Base-by-base conservation (phyloP, 2,329 filamentous ascomycete genomes). In the Aureobasidium uvarum region DNA sequence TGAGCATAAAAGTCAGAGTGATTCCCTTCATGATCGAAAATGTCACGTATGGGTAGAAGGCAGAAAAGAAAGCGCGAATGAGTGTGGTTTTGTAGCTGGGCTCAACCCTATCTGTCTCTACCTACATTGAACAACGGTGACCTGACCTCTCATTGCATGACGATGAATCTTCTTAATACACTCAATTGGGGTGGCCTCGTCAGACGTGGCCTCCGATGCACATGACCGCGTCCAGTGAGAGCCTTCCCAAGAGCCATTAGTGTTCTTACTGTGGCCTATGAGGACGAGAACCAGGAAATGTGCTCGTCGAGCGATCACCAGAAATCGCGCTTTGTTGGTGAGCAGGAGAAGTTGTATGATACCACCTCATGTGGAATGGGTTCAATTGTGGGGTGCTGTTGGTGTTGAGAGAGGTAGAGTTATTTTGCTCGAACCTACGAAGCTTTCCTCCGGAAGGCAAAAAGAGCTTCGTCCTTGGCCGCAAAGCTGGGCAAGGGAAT, bases 391-490 rank as follows among this genome's bases (percentile, higher is more conserved):
- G 38, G 25, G 54, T n/a, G 14, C 6, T 7, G 16, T 14, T 33
- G 18, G 18, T 45, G 38, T 31, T 43, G 38, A 33, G 25, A 23
- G 16, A 33, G 23, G 16, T 18, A 45, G 18, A 33, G 25, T 31
- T 58, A 43, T n/a, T 31, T 58, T 58, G 54, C 54, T 58, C 54
- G 23, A 58, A 45, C 16, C 38, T 28, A 55, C 23, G 23, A 48
- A 39, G 58, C 43, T 50, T 62, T 75, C 66, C 75, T 76, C 70
- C 77, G 73, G 63, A 89, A 91, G 23, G 90, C 82, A 75, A 87
- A 92, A 64, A 92, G 72, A 0, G 86, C 89, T 76, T 92, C 89
- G 70, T 92, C 89, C 74, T 92, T 92, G 33, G 87, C 89, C 2
- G 88, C 85, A 76, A 92, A 92, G 74, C 87, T 90, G 25, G 89